These are phyloP conservation scores for Lachancea cidri DNA, from an alignment of 805 yeast species.

Conservation along the genomic window DNA sequence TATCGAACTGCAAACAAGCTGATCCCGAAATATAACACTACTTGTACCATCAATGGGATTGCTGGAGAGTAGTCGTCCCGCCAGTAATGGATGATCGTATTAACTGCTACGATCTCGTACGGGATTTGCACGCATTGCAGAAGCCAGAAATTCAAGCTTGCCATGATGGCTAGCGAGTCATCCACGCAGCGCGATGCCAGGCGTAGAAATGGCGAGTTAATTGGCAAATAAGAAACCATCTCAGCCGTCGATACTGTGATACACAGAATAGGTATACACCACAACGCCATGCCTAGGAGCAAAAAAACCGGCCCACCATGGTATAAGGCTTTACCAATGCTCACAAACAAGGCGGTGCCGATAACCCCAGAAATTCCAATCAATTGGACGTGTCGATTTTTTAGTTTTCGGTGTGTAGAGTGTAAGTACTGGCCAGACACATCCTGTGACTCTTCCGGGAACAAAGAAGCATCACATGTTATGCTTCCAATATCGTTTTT, in stretches of 20 bases:
- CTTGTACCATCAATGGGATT: conserved; percentile 60
- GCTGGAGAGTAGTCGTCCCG: conserved; percentile 70
- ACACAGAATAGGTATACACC: conserved; percentile 66
- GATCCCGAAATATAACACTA: conserved; percentile 55
- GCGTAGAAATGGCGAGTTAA: conserved; percentile 70
- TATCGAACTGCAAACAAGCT: conserved; percentile 67
- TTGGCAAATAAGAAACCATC: conserved; percentile 70
- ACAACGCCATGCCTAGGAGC: conserved; percentile 56
- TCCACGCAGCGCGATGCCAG: conserved; percentile 73
- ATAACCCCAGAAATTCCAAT: conserved; percentile 79
- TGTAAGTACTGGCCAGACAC: not conserved
- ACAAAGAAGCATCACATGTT: not conserved
- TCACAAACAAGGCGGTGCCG: conserved; percentile 74
- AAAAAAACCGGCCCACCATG: conserved; percentile 68
- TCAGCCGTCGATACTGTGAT: conserved; percentile 74
- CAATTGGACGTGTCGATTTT: conserved; percentile 69
- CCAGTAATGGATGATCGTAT: conserved; percentile 78
- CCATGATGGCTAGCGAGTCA: conserved; percentile 65
- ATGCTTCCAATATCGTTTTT: not conserved
- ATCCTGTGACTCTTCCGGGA: not conserved
- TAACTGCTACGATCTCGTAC: conserved; percentile 76
- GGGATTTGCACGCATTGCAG: conserved; percentile 75
- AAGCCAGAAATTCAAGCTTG: conserved; percentile 78
- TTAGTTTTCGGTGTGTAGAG: conserved; percentile 44
- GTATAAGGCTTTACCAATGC: conserved; percentile 59